Conservation (phyloP, 163 green algal genomes). For the Coccomyxa subellipsoidea region DNA sequence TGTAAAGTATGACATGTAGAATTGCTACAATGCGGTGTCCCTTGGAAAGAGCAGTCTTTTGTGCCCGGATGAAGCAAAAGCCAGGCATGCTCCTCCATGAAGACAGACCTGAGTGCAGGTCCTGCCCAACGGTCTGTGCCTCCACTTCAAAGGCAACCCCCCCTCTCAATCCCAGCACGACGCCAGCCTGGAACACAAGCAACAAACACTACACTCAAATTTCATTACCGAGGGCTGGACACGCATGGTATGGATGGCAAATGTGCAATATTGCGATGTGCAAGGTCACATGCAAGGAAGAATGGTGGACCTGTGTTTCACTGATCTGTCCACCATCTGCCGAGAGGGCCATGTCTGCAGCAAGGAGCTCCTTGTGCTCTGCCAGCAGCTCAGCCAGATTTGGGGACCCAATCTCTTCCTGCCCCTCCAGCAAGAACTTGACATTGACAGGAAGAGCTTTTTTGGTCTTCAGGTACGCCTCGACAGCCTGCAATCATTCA, state of each 20-base stretch:
- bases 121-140: constrained; percentile 25
- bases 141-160: constrained; percentile 37
- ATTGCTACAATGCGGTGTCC: too few relatives aligned
- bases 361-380: constrained; percentile 27
- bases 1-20: too few relatives aligned
- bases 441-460: constrained; percentile 48
- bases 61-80: too few relatives aligned
- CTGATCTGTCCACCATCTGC: constrained; percentile 40
- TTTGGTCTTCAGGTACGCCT: constrained; percentile 31
- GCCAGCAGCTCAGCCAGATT: constrained; percentile 30
- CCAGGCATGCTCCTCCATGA: too few relatives aligned
- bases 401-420: constrained; percentile 45
- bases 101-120: constrained; percentile 41
- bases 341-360: constrained; percentile 38
- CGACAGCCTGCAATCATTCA: constrained; percentile 34
- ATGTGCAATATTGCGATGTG: too few relatives aligned
- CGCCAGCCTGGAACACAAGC: neutral
- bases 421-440: constrained; percentile 52
- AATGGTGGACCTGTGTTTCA: neutral
- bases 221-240: too few relatives aligned
- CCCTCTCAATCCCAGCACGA: constrained; percentile 41
- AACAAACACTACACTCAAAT: too few relatives aligned
- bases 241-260: too few relatives aligned
- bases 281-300: neutral
- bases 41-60: neutral